Percentiles rank a stretch among this genome's conserved stretches.
Evolutionary conservation across 2,329 filamentous ascomycete species (phyloP).

Genomic region (Monosporascus sp.): DNA sequence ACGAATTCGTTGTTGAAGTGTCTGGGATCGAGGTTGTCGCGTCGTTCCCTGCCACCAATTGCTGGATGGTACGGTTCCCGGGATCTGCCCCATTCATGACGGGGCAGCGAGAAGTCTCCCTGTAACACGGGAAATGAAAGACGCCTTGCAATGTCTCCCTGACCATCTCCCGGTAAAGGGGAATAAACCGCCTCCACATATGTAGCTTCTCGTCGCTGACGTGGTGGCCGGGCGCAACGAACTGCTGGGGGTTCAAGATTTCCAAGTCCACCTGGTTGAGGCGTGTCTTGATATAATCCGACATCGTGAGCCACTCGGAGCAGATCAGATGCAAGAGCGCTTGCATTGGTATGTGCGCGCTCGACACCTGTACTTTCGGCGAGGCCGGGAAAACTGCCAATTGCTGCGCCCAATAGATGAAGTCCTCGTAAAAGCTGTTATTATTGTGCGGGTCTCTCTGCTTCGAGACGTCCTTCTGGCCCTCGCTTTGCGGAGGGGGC

Average conservation of each 20-base stretch:
- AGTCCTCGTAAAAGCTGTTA: constrained; percentile 18
- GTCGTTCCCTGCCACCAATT: too few relatives aligned
- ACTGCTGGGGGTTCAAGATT: constrained; percentile 17
- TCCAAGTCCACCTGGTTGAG: constrained; percentile 23
- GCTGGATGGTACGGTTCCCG: too few relatives aligned
- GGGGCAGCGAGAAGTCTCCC: not conserved
- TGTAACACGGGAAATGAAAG: constrained; percentile 7
- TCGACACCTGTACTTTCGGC: not conserved
- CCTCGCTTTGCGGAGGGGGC: not conserved
- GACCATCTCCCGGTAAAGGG: constrained; percentile 23
- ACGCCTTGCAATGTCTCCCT: constrained; percentile 16
- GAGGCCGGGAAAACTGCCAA: constrained; percentile 7
- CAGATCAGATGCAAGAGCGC: constrained; percentile 19
- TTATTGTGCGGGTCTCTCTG: not conserved
- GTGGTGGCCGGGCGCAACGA: constrained; percentile 10
- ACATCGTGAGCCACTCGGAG: constrained; percentile 22
- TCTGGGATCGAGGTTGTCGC: not conserved
- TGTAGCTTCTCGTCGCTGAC: constrained; percentile 19
- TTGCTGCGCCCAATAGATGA: constrained; percentile 20
- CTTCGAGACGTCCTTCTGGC: not conserved
- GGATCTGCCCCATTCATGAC: too few relatives aligned
- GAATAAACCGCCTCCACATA: constrained; percentile 20
- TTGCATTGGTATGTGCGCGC: constrained; percentile 12
- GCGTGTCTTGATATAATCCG: constrained; percentile 24
- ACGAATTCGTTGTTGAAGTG: not conserved